Evolutionary conservation across 495 filamentous ascomycete genomes (phyloP).

Genomic region (Jackrogersella multiformis): DNA sequence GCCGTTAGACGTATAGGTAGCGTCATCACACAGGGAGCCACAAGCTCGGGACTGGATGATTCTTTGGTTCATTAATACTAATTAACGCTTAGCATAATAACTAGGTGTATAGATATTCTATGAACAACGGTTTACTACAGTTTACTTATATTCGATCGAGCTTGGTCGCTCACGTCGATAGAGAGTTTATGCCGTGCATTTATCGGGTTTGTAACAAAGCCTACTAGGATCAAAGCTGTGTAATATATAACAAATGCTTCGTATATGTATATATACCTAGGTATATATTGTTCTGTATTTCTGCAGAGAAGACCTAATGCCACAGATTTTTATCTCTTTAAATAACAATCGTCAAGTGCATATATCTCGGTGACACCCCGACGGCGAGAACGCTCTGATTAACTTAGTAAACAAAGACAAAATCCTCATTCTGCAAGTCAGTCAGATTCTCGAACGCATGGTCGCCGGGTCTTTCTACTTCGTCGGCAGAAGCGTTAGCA

Average conservation of each 20-base stretch:
- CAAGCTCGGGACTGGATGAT: too few relatives aligned
- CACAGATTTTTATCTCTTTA: neutral
- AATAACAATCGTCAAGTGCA: neutral
- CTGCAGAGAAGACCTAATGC: neutral
- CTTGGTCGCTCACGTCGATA: neutral
- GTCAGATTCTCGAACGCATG: slow-evolving; percentile 59
- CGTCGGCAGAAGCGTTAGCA: neutral
- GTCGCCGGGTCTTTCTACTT: slow-evolving; percentile 40
- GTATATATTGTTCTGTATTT: too few relatives aligned
- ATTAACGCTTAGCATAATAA: too few relatives aligned
- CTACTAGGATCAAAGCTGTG: neutral
- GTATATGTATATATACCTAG: too few relatives aligned
- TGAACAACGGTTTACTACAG: too few relatives aligned
- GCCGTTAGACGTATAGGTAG: too few relatives aligned
- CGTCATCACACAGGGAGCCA: too few relatives aligned
- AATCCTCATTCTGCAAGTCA: slow-evolving; percentile 59
- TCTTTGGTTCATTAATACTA: too few relatives aligned
- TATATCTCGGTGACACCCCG: neutral
- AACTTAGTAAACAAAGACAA: slow-evolving; percentile 58
- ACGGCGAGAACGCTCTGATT: neutral
- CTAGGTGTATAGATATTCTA: too few relatives aligned
- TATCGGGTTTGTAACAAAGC: neutral
- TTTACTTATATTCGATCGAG: neutral
- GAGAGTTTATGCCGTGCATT: neutral
- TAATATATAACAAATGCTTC: neutral